Percentiles rank a stretch among this genome's conserved stretches.
Evolutionary conservation across 805 yeast genomes (phyloP).

Genomic region (Saccharomycopsis guyanensis): DNA sequence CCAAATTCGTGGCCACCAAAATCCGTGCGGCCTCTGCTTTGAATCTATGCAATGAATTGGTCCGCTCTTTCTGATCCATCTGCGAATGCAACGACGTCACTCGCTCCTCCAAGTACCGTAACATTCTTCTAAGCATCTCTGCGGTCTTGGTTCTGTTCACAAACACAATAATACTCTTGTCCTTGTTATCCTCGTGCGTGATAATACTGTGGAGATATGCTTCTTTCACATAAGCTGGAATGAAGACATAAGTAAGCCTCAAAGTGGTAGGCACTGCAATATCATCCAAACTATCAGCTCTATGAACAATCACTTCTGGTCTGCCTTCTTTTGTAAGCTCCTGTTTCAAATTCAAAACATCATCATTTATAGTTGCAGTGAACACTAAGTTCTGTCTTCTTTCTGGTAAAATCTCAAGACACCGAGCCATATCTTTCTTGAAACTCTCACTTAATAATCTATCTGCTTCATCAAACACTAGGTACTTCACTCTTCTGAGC

Average conservation of each 20-base stretch:
- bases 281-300: conserved; percentile 63
- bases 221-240: conserved; percentile 86
- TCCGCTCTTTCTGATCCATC: conserved; percentile 88
- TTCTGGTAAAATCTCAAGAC: conserved; percentile 66
- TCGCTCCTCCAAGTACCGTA: conserved; percentile 64
- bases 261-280: conserved; percentile 77
- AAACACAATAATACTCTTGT: conserved; percentile 74
- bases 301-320: conserved; percentile 57
- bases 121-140: conserved; percentile 72
- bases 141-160: conserved; percentile 90
- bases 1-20: conserved; percentile 92
- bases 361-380: conserved; percentile 94
- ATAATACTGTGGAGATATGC: conserved; percentile 72
- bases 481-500: conserved; percentile 63
- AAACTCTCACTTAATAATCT: conserved; percentile 78
- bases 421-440: conserved; percentile 65
- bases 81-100: conserved; percentile 91
- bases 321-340: conserved; percentile 48
- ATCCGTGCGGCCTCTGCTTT: conserved; percentile 92
- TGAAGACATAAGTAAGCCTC: conserved; percentile 54
- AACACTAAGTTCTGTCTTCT: conserved; percentile 82
- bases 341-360: conserved; percentile 73
- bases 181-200: conserved; percentile 50
- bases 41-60: conserved; percentile 85
- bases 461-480: conserved; percentile 96